Evolutionary conservation across 805 yeast species (phyloP).

Genomic region (Pichia californica): DNA sequence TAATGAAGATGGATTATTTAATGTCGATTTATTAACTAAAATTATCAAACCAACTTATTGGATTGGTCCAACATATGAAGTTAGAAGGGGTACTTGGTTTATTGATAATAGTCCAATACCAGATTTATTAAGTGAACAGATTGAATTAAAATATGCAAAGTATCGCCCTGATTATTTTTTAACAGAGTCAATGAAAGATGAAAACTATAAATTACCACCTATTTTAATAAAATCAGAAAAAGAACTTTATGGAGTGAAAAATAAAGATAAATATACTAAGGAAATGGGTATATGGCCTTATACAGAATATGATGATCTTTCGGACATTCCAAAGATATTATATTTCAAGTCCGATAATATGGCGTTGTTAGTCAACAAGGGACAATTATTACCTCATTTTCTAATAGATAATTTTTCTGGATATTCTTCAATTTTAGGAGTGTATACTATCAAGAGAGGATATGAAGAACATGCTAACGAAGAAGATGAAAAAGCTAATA

Average conservation of each 20-base stretch:
- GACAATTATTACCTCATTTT: constrained; percentile 23
- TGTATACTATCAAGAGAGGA: constrained; percentile 46
- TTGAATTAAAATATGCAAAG: constrained; percentile 50
- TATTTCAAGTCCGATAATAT: constrained; percentile 21
- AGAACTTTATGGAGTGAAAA: constrained; percentile 20
- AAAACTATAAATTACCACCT: constrained; percentile 6
- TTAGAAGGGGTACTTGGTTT: constrained; percentile 86
- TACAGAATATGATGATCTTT: constrained; percentile 19
- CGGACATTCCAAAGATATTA: constrained; percentile 21
- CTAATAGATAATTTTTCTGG: constrained; percentile 22
- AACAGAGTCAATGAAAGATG: not conserved
- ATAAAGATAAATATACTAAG: not conserved
- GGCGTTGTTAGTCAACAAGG: constrained; percentile 24
- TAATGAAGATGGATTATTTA: constrained; percentile 73
- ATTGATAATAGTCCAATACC: constrained; percentile 48
- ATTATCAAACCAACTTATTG: constrained; percentile 69
- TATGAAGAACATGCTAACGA: constrained; percentile 21
- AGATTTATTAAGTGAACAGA: constrained; percentile 38
- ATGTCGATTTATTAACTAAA: constrained; percentile 54
- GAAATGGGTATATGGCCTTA: constrained; percentile 23
- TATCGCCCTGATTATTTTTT: constrained; percentile 21
- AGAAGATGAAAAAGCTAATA: constrained; percentile 3
- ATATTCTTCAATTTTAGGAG: constrained; percentile 36
- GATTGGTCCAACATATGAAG: constrained; percentile 82
- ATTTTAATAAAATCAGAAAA: constrained; percentile 20